These are phyloP conservation scores for Seminavis robusta DNA, from an alignment of 108 stramenopile species.

Conservation along the genomic window DNA sequence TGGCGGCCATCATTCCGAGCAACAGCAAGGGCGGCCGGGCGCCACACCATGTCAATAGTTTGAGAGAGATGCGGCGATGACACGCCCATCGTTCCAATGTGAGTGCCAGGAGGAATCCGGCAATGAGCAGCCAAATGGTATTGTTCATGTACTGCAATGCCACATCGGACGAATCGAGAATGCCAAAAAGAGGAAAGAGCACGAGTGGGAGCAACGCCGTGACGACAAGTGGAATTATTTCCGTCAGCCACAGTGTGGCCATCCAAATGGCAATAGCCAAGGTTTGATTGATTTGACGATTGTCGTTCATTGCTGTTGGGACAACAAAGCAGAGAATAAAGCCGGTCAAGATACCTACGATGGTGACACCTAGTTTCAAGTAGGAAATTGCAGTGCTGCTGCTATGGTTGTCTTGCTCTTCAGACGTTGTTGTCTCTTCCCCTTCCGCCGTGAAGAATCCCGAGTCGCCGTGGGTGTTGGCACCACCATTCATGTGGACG, in stretches of 20 bases:
- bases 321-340: conserved; percentile 6
- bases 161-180: conserved; percentile 1
- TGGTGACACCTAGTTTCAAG: too few relatives aligned
- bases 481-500: too few relatives aligned
- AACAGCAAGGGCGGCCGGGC: conserved; percentile 1
- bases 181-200: conserved; percentile 13
- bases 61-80: conserved; percentile 13
- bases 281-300: conserved; percentile 5
- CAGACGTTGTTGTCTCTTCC: too few relatives aligned
- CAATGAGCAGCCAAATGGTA: conserved; percentile 12
- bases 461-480: too few relatives aligned
- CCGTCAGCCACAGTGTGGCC: conserved; percentile 13
- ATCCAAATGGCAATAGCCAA: conserved; percentile 11
- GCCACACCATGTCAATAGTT: conserved; percentile 3
- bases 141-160: conserved; percentile 8
- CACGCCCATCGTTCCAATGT: conserved; percentile 11
- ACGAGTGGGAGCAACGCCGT: conserved; percentile 14
- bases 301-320: neutral
- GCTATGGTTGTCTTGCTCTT: too few relatives aligned
- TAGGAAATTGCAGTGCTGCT: too few relatives aligned
- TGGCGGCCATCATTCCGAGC: conserved; percentile 10
- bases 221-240: conserved; percentile 14
- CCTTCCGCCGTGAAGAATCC: too few relatives aligned
- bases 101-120: conserved; percentile 10
- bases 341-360: neutral